Base-by-base conservation (phyloP, 1,139 yeast genomes). In the Geotrichum restrictum region DNA sequence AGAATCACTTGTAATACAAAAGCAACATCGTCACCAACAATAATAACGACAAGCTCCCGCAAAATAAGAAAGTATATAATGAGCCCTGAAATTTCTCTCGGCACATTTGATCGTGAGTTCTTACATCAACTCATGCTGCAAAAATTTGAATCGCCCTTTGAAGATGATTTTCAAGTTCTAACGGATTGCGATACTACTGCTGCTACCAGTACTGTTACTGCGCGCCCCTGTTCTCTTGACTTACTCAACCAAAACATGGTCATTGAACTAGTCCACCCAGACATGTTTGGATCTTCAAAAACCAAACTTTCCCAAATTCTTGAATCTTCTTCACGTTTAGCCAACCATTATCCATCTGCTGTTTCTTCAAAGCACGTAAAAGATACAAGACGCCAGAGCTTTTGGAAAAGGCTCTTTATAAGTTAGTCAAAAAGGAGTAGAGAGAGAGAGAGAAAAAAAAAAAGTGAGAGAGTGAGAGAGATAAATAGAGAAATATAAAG, bases 111-210 rank as follows among this genome's bases (percentile, higher is more conserved):
- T 16, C 54, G 54, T 11, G 32, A 37, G 14, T 53, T 50, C 19
- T 40, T 53, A 18, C 22, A 53, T 40, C n/a, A 45, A 29, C 43
- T 53, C 21, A 53, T 53, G 54, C 45, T 53, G n/a, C 39, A 50
- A 32, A 43, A 45, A 13, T 53, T 50, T 48, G 56, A 53, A 33
- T 48, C 49, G 3, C 56, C 56, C 4, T 53, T 53, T 44, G 52
- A 50, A 3, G 54, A 53, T 19, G 49, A 46, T 3, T 14, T 24
- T 16, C 45, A 41, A 13, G 8, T 24, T 24, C 29, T n/a, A n/a
- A n/a, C n/a, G n/a, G n/a, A n/a, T n/a, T n/a, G 24, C 22, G 13
- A 29, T 29, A 18, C 37, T 13, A 6, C 6, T 33, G 14, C 37
- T 18, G 37, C 13, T n/a, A n/a, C n/a, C n/a, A n/a, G n/a, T n/a